These are phyloP conservation scores for Lecanicillium sp. DNA, from an alignment of 2,329 filamentous ascomycete genomes.

Conservation along the genomic window DNA sequence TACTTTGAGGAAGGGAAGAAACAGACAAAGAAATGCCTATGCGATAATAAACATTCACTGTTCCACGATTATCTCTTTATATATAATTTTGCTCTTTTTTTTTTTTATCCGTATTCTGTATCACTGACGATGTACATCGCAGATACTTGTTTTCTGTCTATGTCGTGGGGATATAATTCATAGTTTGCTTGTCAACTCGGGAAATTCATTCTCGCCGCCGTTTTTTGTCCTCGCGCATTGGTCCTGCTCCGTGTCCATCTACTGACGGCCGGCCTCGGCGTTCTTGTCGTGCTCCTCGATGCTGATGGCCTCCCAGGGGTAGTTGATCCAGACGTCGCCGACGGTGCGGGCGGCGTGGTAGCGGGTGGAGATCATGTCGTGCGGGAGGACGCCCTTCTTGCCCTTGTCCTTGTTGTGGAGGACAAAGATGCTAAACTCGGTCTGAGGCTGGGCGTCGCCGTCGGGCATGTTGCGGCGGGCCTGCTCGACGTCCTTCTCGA, in stretches of 20 bases:
- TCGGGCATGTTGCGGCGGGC: slow-evolving; percentile 69
- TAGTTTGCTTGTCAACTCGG: neutral
- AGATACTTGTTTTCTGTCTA: slow-evolving; percentile 2
- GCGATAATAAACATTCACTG: neutral
- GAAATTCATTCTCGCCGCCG: neutral
- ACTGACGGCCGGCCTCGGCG: slow-evolving; percentile 2
- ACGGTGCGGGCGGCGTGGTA: slow-evolving; percentile 87
- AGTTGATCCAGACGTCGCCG: slow-evolving; percentile 96
- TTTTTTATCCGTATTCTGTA: neutral
- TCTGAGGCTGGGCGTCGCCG: slow-evolving; percentile 60
- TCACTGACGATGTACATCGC: slow-evolving; percentile 1
- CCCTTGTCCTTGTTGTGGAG: slow-evolving; percentile 97
- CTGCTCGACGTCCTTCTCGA: slow-evolving; percentile 87
- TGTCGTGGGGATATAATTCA: slow-evolving; percentile 4
- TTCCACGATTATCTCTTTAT: neutral
- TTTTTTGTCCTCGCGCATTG: too few species aligned
- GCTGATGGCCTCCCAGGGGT: slow-evolving; percentile 94
- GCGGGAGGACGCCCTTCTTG: slow-evolving; percentile 84
- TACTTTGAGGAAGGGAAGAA: neutral
- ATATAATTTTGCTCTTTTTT: neutral
- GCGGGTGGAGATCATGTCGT: slow-evolving; percentile 67
- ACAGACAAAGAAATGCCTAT: neutral
- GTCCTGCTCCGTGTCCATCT: neutral
- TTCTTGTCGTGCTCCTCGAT: slow-evolving; percentile 80
- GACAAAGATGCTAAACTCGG: slow-evolving; percentile 90